Base-by-base conservation (phyloP, 2,329 filamentous ascomycete genomes). In the Fusarium sp. region DNA sequence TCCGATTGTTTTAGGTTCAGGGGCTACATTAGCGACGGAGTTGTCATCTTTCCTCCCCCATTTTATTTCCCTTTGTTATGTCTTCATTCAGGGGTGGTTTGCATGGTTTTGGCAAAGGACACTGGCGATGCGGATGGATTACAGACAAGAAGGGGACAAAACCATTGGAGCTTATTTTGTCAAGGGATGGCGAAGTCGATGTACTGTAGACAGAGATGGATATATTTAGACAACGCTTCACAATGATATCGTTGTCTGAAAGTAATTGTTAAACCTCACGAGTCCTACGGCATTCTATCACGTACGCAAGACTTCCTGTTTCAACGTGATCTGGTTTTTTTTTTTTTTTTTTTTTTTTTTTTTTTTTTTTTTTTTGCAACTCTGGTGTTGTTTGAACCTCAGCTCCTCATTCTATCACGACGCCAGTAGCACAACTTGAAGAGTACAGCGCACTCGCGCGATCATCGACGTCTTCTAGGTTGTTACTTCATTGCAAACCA, bases 1-100 rank as follows among this genome's bases (percentile, higher is more conserved):
- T 43, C 47, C 50, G 57, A 44, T 58, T 58, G 52, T 68, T 62
- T 68, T 52, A 63, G 59, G 40, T 72, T 60, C 59, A 60, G 57
- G 75, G 62, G 58, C 61, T 60, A 80, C 82, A 83, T 83, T 78
- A 83, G 82, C 82, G 82, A 82, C 76, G 82, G 82, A 82, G 82
- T 83, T 83, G 70, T 71, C 52, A 59, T 73, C 47, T 70, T 71
- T 67, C 46, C 53, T 60, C 53, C n/a, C 44, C 33, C 30, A 54
- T 63, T 50, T 35, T 47, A 43, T 60, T 57, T 50, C 28, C 33
- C 50, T 37, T 46, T 69, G 59, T 59, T 52, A 54, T 30, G 25
- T 56, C 54, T 33, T 46, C 30, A 49, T 42, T 30, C 44, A 44
- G 28, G 58, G 62, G 32, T 67, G 62, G 47, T 23, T 54, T 74